A percentile compares a stretch with the other conserved stretches of the same genome.
These are phyloP conservation scores for Annulohypoxylon moriforme DNA, from an alignment of 495 filamentous ascomycete species.

Conservation along the genomic window DNA sequence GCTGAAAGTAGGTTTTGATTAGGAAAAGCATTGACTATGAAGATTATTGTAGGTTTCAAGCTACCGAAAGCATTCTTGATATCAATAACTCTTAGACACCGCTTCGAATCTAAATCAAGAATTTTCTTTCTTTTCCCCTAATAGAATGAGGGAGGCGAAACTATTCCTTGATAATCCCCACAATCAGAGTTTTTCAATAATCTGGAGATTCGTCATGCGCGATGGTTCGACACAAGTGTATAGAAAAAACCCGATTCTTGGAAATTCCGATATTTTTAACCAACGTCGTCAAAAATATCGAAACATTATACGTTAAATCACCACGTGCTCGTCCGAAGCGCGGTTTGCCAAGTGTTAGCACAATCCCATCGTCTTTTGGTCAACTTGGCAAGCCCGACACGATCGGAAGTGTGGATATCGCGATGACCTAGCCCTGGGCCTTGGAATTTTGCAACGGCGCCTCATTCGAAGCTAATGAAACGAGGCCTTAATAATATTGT, in stretches of 20 bases:
- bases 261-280: not conserved
- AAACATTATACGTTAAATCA: not conserved
- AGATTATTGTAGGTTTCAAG: not conserved
- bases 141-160: not conserved
- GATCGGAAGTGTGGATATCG: constrained; percentile 4
- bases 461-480: constrained; percentile 5
- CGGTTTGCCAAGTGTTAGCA: not conserved
- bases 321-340: constrained; percentile 4
- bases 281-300: not conserved
- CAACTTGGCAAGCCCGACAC: not conserved
- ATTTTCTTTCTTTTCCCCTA: not conserved
- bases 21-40: too few relatives aligned
- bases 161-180: not conserved
- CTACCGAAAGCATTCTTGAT: not conserved
- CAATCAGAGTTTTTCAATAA: not conserved
- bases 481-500: not conserved
- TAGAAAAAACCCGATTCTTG: not conserved
- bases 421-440: not conserved
- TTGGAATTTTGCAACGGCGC: not conserved
- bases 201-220: not conserved
- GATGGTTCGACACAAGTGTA: not conserved
- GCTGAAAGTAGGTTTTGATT: too few relatives aligned
- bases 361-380: not conserved
- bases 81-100: not conserved
- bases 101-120: not conserved